Percentiles rank a stretch among this genome's conserved stretches.
phyloP scores from a whole-genome alignment of 2,329 filamentous ascomycete species.

The Fusarium sp. region DNA sequence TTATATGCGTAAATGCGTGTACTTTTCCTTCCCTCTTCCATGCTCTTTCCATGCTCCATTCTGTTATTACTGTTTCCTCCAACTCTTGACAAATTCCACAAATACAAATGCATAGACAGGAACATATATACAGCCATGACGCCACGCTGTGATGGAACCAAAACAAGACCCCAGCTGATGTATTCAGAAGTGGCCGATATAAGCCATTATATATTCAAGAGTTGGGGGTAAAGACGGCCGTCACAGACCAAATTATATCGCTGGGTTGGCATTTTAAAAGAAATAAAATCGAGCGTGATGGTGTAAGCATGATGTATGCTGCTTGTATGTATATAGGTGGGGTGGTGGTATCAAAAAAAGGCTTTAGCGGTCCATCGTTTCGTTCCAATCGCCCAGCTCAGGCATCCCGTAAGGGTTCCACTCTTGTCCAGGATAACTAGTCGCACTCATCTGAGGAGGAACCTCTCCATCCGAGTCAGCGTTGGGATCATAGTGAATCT shows the following conservation, averaged over 20 bases:
- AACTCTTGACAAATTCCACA: conserved; percentile 10
- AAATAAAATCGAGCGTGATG: background rate
- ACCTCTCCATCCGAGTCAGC: conserved; percentile 47
- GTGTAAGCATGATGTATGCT: background rate
- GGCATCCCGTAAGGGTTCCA: conserved; percentile 68
- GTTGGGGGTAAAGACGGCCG: background rate
- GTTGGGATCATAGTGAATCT: conserved; percentile 58
- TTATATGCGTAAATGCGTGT: conserved; percentile 8
- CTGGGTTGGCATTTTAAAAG: background rate
- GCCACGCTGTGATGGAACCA: conserved; percentile 22
- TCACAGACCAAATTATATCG: background rate
- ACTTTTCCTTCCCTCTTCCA: conserved; percentile 16
- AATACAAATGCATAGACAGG: conserved; percentile 1
- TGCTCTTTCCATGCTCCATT: conserved; percentile 1
- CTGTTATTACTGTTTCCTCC: conserved; percentile 14
- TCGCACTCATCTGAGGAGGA: conserved; percentile 70
- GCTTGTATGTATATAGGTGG: background rate
- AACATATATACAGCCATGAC: conserved; percentile 23
- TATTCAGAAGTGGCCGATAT: background rate
- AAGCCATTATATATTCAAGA: background rate
- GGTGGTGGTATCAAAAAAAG: background rate
- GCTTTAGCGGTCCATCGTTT: background rate
- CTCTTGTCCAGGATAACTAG: conserved; percentile 77
- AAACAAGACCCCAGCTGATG: background rate
- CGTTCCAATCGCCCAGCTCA: conserved; percentile 46